These are phyloP conservation scores for Cephalotrichum gorgonifer DNA, from an alignment of 2,329 filamentous ascomycete species.

Conservation along the genomic window DNA sequence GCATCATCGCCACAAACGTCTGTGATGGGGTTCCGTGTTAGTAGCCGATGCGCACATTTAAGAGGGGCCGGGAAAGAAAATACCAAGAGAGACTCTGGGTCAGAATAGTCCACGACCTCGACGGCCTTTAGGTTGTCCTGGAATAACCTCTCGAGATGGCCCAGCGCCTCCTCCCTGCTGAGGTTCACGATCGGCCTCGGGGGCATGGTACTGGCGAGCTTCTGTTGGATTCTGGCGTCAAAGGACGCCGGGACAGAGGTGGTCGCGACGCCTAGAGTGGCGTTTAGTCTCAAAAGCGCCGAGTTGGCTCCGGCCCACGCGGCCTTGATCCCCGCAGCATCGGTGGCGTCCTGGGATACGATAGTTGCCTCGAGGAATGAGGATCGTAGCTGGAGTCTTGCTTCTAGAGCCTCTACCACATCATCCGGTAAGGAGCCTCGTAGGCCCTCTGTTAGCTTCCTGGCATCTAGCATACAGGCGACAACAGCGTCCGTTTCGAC, in stretches of 20 bases:
- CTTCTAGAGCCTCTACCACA: constrained; percentile 45
- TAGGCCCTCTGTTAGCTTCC: constrained; percentile 35
- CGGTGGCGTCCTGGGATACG: constrained; percentile 31
- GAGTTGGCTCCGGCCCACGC: constrained; percentile 41
- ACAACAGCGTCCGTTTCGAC: constrained; percentile 49
- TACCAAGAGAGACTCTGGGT: constrained; percentile 62
- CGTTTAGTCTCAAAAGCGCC: constrained; percentile 44
- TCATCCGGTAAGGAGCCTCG: constrained; percentile 27
- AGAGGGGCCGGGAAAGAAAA: constrained; percentile 11
- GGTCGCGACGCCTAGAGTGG: constrained; percentile 47
- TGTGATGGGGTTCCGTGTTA: constrained; percentile 23
- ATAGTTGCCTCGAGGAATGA: constrained; percentile 48
- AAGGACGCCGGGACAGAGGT: constrained; percentile 67
- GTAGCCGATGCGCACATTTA: too few species aligned
- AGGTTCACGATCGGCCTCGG: constrained; percentile 80
- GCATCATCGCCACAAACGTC: constrained; percentile 66
- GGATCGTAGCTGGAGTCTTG: constrained; percentile 57
- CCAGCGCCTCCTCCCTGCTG: constrained; percentile 60
- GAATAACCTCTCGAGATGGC: constrained; percentile 60
- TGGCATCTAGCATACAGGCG: constrained; percentile 41
- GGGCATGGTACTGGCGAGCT: constrained; percentile 85
- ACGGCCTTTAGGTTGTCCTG: constrained; percentile 61
- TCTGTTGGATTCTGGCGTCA: constrained; percentile 82
- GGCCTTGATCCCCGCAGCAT: constrained; percentile 34
- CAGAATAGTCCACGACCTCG: constrained; percentile 55